Percentiles rank a stretch among this genome's conserved stretches.
Evolutionary conservation across 257 asterid genomes (phyloP).

Genomic region (Primulina eburnea): DNA sequence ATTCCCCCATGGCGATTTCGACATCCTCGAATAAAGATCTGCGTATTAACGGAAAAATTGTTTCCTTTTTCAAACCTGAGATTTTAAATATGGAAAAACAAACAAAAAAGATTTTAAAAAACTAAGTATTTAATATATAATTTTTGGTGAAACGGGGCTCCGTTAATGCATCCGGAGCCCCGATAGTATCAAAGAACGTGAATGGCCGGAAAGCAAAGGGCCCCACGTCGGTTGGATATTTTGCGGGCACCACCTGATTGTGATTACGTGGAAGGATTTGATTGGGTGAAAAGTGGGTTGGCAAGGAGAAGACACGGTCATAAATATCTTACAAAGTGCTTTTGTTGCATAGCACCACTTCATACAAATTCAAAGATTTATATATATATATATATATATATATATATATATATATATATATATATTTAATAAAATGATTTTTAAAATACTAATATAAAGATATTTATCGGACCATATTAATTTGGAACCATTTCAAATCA

Average conservation of each 20-base stretch:
- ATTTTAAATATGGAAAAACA: not conserved
- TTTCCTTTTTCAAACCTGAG: slow-evolving; percentile 15
- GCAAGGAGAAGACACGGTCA: not conserved
- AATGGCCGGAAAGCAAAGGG: not conserved
- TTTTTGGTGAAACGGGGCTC: slow-evolving; percentile 29
- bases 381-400: too few species aligned
- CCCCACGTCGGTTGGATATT: not conserved
- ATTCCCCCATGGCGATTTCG: slow-evolving; percentile 92
- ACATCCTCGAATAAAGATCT: slow-evolving; percentile 46
- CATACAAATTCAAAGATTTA: too few species aligned
- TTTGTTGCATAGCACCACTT: slow-evolving; percentile 14
- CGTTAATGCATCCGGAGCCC: slow-evolving; percentile 37
- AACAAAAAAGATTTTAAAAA: not conserved
- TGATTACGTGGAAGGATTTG: slow-evolving; percentile 15
- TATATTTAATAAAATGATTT: too few species aligned
- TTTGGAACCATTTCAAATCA: too few species aligned
- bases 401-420: too few species aligned
- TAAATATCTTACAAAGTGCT: slow-evolving; percentile 7
- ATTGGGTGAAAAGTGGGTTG: slow-evolving; percentile 11
- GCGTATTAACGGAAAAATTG: slow-evolving; percentile 1
- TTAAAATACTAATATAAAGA: too few species aligned
- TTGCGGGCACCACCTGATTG: not conserved
- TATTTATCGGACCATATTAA: too few species aligned
- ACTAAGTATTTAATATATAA: not conserved
- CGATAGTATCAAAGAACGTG: slow-evolving; percentile 1